Conservation (phyloP, 345 rosid species). For the Moricandia arvensis region DNA sequence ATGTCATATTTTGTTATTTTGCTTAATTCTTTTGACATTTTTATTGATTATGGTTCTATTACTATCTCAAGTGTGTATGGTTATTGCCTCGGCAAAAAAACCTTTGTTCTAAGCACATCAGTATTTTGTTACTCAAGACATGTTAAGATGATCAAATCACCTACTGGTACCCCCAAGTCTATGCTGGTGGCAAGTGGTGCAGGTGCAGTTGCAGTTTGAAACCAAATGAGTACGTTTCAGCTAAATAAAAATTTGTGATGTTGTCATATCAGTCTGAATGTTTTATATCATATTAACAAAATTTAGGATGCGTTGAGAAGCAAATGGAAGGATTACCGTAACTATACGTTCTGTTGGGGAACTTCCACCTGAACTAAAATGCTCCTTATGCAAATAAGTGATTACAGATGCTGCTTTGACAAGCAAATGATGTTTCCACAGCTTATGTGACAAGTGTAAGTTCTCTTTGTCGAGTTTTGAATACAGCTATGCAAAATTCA, state of each 20-base stretch:
- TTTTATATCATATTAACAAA: background rate
- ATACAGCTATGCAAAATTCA: too few species aligned
- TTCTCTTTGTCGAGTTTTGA: constrained; percentile 12
- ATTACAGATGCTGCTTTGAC: constrained; percentile 91
- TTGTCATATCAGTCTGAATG: background rate
- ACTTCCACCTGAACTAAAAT: constrained; percentile 90
- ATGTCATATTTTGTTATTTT: constrained; percentile 19
- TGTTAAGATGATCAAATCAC: constrained; percentile 81
- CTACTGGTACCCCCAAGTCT: constrained; percentile 96
- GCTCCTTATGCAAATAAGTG: constrained; percentile 87
- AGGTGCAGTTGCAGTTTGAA: constrained; percentile 93
- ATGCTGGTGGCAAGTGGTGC: constrained; percentile 93
- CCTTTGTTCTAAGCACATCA: background rate
- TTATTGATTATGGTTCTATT: constrained; percentile 42
- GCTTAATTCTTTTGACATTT: too few species aligned
- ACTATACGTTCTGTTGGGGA: constrained; percentile 71
- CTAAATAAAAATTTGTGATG: background rate
- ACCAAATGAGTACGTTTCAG: constrained; percentile 87
- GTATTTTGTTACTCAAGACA: constrained; percentile 56
- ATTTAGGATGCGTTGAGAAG: constrained; percentile 83
- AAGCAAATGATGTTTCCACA: constrained; percentile 82
- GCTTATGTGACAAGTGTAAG: constrained; percentile 90
- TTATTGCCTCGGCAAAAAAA: too few species aligned
- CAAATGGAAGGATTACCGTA: constrained; percentile 84
- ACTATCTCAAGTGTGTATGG: too few species aligned